Conservation (phyloP, 805 yeast genomes). For the Pichia gijzeniarum region DNA sequence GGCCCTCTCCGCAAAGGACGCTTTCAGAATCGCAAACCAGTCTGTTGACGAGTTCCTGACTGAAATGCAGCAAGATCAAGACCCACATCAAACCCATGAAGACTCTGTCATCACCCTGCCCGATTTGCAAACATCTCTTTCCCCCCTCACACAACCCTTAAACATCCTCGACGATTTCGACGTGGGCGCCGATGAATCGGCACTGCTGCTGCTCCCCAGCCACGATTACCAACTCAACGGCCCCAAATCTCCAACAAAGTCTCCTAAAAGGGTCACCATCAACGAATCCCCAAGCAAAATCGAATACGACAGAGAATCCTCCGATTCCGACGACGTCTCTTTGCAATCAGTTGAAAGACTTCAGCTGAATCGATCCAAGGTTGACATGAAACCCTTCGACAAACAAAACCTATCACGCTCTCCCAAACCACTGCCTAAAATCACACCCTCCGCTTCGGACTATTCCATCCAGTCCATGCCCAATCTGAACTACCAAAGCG, state of each 20-base stretch:
- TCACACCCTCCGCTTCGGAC: slow-evolving; percentile 30
- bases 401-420: not conserved
- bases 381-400: slow-evolving; percentile 3
- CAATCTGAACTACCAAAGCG: not conserved
- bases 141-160: slow-evolving; percentile 9
- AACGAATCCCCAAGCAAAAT: slow-evolving; percentile 35
- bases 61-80: slow-evolving; percentile 16
- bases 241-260: slow-evolving; percentile 4
- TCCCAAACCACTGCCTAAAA: slow-evolving; percentile 32
- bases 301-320: not conserved
- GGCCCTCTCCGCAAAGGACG: slow-evolving; percentile 14
- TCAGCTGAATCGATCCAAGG: not conserved
- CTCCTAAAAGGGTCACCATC: slow-evolving; percentile 32
- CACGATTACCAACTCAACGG: slow-evolving; percentile 10
- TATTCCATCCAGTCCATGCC: slow-evolving; percentile 30
- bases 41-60: slow-evolving; percentile 36
- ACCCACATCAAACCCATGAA: not conserved
- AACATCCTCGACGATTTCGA: not conserved
- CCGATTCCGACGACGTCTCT: not conserved
- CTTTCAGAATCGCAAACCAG: slow-evolving; percentile 27
- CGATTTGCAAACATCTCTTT: slow-evolving; percentile 7
- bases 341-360: not conserved
- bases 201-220: not conserved
- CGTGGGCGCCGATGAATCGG: not conserved
- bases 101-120: slow-evolving; percentile 9